Evolutionary conservation across 2,329 filamentous ascomycete species (phyloP).

Genomic region (Leptosphaerulina australis): DNA sequence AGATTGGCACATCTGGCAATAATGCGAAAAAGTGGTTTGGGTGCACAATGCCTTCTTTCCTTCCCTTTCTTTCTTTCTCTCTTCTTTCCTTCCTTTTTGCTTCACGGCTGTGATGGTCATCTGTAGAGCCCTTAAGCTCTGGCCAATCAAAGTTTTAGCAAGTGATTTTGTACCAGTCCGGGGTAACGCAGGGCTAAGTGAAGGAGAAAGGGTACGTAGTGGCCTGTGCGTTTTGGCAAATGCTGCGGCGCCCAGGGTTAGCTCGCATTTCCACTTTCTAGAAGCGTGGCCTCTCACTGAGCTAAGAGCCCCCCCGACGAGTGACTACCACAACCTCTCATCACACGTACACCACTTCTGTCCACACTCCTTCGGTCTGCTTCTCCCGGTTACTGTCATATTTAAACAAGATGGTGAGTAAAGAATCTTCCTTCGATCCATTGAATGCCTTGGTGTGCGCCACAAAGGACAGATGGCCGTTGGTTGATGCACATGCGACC

Average conservation of each 20-base stretch:
- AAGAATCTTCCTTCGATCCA: neutral
- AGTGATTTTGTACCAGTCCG: constrained; percentile 6
- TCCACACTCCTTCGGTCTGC: constrained; percentile 11
- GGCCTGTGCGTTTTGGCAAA: constrained; percentile 11
- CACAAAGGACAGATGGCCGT: constrained; percentile 13
- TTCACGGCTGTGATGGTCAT: neutral
- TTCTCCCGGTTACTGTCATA: constrained; percentile 7
- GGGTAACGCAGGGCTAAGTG: constrained; percentile 15
- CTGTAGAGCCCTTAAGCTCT: neutral
- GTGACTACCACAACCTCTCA: constrained; percentile 10
- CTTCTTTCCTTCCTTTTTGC: too few relatives aligned
- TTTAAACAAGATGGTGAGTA: constrained; percentile 15
- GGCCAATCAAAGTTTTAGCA: constrained; percentile 5
- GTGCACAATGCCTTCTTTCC: neutral
- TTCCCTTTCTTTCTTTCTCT: too few relatives aligned
- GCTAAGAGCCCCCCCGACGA: constrained; percentile 9
- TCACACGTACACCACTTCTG: constrained; percentile 9
- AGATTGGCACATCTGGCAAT: constrained; percentile 30
- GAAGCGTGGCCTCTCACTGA: constrained; percentile 21
- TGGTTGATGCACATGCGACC: constrained; percentile 5
- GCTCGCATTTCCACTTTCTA: constrained; percentile 5
- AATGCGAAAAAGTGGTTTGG: constrained; percentile 41
- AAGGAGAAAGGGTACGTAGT: constrained; percentile 7
- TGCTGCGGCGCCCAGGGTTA: constrained; percentile 8
- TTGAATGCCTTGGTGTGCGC: constrained; percentile 1